These are phyloP conservation scores for Debaryomyces udenii DNA, from an alignment of 1,139 yeast species.

Conservation along the genomic window DNA sequence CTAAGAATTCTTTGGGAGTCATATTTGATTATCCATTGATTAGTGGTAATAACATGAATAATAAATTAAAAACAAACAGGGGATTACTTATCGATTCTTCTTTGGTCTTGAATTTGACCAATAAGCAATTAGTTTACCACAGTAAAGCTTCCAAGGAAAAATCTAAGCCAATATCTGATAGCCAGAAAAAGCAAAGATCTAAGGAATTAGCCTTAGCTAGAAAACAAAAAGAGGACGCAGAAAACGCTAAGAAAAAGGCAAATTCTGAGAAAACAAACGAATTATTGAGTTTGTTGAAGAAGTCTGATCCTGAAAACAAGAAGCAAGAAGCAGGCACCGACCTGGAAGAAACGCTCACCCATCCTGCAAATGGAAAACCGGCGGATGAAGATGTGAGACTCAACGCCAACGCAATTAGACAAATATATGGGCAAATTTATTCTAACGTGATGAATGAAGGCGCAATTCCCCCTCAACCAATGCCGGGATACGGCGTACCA, in stretches of 20 bases:
- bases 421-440: slow-evolving; percentile 53
- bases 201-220: slow-evolving; percentile 25
- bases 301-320: slow-evolving; percentile 19
- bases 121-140: slow-evolving; percentile 75
- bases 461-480: slow-evolving; percentile 26
- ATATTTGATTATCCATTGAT: slow-evolving; percentile 82
- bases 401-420: slow-evolving; percentile 47
- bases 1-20: slow-evolving; percentile 63
- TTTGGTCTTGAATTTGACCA: slow-evolving; percentile 73
- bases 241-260: slow-evolving; percentile 12
- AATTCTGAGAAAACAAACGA: slow-evolving; percentile 29
- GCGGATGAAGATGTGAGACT: slow-evolving; percentile 22
- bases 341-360: slow-evolving; percentile 8
- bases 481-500: slow-evolving; percentile 22
- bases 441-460: slow-evolving; percentile 48
- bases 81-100: slow-evolving; percentile 86
- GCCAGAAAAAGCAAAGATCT: slow-evolving; percentile 25
- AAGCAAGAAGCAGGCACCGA: slow-evolving; percentile 17
- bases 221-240: slow-evolving; percentile 18
- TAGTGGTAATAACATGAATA: slow-evolving; percentile 81
- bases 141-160: slow-evolving; percentile 62
- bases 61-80: slow-evolving; percentile 74
- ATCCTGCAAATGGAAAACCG: slow-evolving; percentile 7
- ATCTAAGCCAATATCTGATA: slow-evolving; percentile 31
- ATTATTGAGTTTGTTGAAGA: slow-evolving; percentile 41